Evolutionary conservation across 1,139 yeast species (phyloP), one percentile per base, ranked within the genome.

Genomic region (Zygoascus hellenicus): DNA sequence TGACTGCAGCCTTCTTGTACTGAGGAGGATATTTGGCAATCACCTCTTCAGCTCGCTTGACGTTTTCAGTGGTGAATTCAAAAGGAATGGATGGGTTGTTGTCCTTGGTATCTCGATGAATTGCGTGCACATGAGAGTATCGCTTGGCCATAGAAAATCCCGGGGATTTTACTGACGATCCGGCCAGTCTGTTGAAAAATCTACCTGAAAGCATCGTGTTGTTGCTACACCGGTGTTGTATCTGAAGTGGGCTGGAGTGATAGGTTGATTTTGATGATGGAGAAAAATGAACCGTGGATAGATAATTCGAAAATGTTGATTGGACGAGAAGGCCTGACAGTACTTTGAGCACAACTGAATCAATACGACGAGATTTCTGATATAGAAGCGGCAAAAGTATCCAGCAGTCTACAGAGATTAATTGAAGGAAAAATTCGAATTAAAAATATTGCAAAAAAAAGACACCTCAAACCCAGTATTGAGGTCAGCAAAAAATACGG

Each of bases 1-100:
- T 85, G 53, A 82, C 81, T 3, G 96, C 95, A 26, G 85, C 88
- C 68, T 87, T 87, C 65, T 86, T 86, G 69, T 87, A 87, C 65
- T 86, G 92, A 38, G 86, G 75, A 26, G 96, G 96, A 66, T 86
- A 86, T 68, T 84, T 84, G 58, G 83, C 79, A 50, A 87, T 75
- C 61, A 86, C 78, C 55, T 78, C 84, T 51, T 83, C 72, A 16
- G 95, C 95, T 58, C 88, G 74, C 58, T 75, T 72, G 61, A 71
- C 61, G 71, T 85, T 86, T 57, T 81, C 89, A n/a, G 76, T 64
- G 49, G 74, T 72, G 72, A 86, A 87, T 64, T 83, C 90, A 65
- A 87, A 87, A 42, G 88, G 83, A 50, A 81, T 71, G 45, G 74
- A 68, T 43, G 79, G 80, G 66, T 84, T 83, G 73, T 87, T 87